Conservation (phyloP, 805 yeast species). For the Jamesozyma hellenica region DNA sequence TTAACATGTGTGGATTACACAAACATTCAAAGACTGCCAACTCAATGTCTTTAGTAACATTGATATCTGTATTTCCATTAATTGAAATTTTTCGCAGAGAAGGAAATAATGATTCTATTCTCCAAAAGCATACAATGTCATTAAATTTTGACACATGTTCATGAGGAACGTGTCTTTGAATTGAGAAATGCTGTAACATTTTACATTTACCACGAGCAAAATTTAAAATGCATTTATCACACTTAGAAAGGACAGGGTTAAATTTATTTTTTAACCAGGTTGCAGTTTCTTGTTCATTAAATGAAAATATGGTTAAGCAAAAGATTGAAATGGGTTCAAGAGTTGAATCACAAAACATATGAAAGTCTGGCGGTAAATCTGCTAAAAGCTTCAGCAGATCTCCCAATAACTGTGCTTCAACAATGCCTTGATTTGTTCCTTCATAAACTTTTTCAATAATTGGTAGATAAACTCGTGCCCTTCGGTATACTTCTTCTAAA, state of each 20-base stretch:
- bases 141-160: slow-evolving; percentile 30
- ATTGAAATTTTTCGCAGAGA: slow-evolving; percentile 16
- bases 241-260: slow-evolving; percentile 34
- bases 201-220: slow-evolving; percentile 46
- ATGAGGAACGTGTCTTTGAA: slow-evolving; percentile 40
- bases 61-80: slow-evolving; percentile 14
- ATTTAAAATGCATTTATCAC: slow-evolving; percentile 44
- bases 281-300: slow-evolving; percentile 37
- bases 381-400: slow-evolving; percentile 32
- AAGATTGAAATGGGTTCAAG: slow-evolving; percentile 43
- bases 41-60: slow-evolving; percentile 18
- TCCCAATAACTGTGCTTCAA: slow-evolving; percentile 29
- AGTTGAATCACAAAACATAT: slow-evolving; percentile 47
- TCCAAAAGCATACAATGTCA: slow-evolving; percentile 30
- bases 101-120: slow-evolving; percentile 21
- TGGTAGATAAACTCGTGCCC: slow-evolving; percentile 15
- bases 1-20: slow-evolving; percentile 41
- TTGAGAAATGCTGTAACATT: slow-evolving; percentile 42
- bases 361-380: slow-evolving; percentile 27
- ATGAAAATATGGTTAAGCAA: slow-evolving; percentile 50
- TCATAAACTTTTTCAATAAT: slow-evolving; percentile 23
- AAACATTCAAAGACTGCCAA: slow-evolving; percentile 38
- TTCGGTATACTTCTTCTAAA: slow-evolving; percentile 3
- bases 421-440: slow-evolving; percentile 18
- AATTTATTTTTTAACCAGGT: slow-evolving; percentile 35